These are phyloP conservation scores for Globisporangium emineosum DNA, from an alignment of 352 stramenopile species.

Conservation along the genomic window DNA sequence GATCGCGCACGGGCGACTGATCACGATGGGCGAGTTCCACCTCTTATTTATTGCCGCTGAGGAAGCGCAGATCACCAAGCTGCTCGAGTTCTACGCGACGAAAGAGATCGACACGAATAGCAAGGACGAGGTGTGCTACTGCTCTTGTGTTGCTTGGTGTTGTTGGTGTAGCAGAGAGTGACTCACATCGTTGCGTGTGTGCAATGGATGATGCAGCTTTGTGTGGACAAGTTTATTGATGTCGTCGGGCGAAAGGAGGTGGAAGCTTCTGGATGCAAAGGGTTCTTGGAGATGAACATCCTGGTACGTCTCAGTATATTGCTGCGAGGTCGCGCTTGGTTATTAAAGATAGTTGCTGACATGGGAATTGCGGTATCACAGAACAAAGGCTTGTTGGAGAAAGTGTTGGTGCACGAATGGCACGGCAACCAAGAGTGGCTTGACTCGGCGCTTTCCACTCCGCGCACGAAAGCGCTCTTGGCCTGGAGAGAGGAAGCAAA, in stretches of 20 bases:
- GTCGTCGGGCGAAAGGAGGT: conserved; percentile 56
- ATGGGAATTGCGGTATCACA: too few relatives aligned
- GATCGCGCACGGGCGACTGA: conserved; percentile 49
- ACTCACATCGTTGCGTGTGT: conserved; percentile 1
- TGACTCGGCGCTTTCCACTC: conserved; percentile 41
- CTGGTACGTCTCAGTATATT: conserved; percentile 36
- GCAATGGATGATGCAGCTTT: conserved; percentile 24
- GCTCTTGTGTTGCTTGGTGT: neutral
- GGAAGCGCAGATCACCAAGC: conserved; percentile 29
- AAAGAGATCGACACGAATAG: conserved; percentile 59
- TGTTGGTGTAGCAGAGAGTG: neutral
- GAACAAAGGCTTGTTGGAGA: conserved; percentile 53
- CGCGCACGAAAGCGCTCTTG: conserved; percentile 55
- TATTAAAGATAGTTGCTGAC: too few relatives aligned
- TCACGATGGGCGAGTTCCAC: conserved; percentile 57
- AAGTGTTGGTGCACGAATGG: conserved; percentile 72
- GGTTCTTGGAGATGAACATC: conserved; percentile 80
- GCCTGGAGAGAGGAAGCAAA: conserved; percentile 69
- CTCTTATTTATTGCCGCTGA: conserved; percentile 59
- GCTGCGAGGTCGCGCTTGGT: neutral
- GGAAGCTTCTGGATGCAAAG: conserved; percentile 38
- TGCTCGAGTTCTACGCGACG: conserved; percentile 46
- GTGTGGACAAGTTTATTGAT: conserved; percentile 73
- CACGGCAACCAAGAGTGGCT: conserved; percentile 55
- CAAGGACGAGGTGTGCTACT: conserved; percentile 33